Conservation (phyloP, 331 rosid species). For the Pyrus hybrid region DNA sequence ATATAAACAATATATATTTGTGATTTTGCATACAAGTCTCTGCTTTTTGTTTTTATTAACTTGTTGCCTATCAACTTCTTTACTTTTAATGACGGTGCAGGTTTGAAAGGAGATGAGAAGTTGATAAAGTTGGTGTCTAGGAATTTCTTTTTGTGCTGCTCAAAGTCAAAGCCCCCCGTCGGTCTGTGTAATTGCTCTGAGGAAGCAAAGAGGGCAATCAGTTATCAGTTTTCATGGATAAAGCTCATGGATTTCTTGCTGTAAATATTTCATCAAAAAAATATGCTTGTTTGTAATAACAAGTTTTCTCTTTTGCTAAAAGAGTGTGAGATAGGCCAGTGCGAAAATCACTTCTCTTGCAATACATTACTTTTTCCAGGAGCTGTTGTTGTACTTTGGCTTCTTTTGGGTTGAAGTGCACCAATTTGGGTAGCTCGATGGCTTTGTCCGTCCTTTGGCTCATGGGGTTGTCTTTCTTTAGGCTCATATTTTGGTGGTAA, state of each 20-base stretch:
- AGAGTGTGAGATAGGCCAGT: too few species aligned
- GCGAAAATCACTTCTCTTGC: too few species aligned
- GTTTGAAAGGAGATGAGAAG: constrained; percentile 51
- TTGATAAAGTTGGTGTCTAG: constrained; percentile 60
- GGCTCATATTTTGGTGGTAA: too few species aligned
- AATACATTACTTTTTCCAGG: too few species aligned
- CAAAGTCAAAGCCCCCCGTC: constrained; percentile 12
- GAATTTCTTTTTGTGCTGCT: constrained; percentile 59
- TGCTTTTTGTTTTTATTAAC: background rate
- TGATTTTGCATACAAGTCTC: background rate
- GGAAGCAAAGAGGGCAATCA: constrained; percentile 16
- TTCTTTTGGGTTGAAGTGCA: too few species aligned
- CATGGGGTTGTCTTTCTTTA: too few species aligned
- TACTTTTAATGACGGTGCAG: constrained; percentile 19
- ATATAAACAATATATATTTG: too few species aligned
- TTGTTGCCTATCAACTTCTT: too few species aligned
- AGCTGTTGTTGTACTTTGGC: too few species aligned
- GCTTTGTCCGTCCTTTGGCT: too few species aligned
- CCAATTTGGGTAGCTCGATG: too few species aligned
- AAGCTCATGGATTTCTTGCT: constrained; percentile 30
- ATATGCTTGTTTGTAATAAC: background rate
- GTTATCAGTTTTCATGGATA: constrained; percentile 28
- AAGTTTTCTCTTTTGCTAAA: background rate
- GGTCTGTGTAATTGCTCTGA: constrained; percentile 13
- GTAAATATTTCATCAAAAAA: background rate